Conservation (phyloP, 176 grass and related monocot species). For the Phoenix roebelenii region DNA sequence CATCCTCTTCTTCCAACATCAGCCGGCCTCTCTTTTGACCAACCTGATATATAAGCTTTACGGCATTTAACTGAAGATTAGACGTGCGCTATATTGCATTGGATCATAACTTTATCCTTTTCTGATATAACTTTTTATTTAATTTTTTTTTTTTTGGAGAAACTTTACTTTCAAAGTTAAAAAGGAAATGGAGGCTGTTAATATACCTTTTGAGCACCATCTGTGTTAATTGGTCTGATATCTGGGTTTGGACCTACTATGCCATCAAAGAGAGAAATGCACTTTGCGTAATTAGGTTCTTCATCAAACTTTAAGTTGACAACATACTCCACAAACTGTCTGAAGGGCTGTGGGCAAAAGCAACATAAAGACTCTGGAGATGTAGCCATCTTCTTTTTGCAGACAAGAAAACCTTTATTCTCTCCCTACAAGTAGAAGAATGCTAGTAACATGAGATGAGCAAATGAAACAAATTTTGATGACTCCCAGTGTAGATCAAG, state of each 20-base stretch:
- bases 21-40: constrained; percentile 94
- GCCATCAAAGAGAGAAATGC: constrained; percentile 83
- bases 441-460: constrained; percentile 12
- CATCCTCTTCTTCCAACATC: constrained; percentile 72
- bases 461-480: constrained; percentile 16
- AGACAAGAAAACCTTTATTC: constrained; percentile 95
- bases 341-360: constrained; percentile 81
- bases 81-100: background rate
- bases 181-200: constrained; percentile 4
- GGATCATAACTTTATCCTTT: too few relatives aligned
- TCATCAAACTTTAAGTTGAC: constrained; percentile 99
- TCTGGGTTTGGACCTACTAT: constrained; percentile 91
- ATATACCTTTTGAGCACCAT: constrained; percentile 96
- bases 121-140: too few relatives aligned
- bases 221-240: constrained; percentile 94
- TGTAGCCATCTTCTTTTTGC: constrained; percentile 99
- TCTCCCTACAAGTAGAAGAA: constrained; percentile 55
- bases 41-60: constrained; percentile 89
- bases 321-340: constrained; percentile 90
- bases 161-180: background rate
- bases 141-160: background rate
- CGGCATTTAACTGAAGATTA: constrained; percentile 51
- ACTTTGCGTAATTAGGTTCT: constrained; percentile 94
- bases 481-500: background rate
- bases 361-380: constrained; percentile 82